A percentile compares a stretch with the other conserved stretches of the same genome.
phyloP scores from a whole-genome alignment of 2,329 filamentous ascomycete genomes.

The Xylariaceae sp. region DNA sequence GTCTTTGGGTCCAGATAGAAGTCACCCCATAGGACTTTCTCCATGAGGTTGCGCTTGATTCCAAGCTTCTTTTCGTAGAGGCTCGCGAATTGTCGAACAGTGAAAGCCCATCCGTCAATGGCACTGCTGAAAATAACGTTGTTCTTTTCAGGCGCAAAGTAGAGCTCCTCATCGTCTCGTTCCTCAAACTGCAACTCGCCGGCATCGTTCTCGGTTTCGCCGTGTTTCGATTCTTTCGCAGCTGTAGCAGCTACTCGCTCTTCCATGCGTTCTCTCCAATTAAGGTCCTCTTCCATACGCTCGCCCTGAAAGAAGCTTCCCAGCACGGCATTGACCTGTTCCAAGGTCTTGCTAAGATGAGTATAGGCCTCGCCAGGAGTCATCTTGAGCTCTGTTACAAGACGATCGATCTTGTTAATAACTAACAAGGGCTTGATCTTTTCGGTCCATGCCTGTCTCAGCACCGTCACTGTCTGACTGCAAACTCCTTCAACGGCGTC shows the following conservation, averaged over 20 bases:
- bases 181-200: constrained; percentile 74
- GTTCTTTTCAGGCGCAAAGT: constrained; percentile 96
- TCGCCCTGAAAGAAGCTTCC: constrained; percentile 98
- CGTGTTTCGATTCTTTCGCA: constrained; percentile 49
- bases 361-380: constrained; percentile 82
- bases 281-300: constrained; percentile 95
- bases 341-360: constrained; percentile 81
- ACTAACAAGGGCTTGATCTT: constrained; percentile 91
- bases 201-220: constrained; percentile 47
- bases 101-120: constrained; percentile 98
- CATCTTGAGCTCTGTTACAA: constrained; percentile 93
- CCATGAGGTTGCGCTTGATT: constrained; percentile 79
- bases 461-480: constrained; percentile 94
- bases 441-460: constrained; percentile 92
- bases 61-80: constrained; percentile 96
- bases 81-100: constrained; percentile 84
- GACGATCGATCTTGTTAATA: constrained; percentile 96
- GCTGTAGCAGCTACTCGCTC: constrained; percentile 70
- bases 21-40: constrained; percentile 95
- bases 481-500: constrained; percentile 97
- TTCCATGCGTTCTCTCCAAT: constrained; percentile 92
- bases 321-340: constrained; percentile 95
- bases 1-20: constrained; percentile 97
- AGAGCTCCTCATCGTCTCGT: constrained; percentile 91
- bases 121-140: constrained; percentile 99